Evolutionary conservation across 495 filamentous ascomycete genomes (phyloP), one percentile per base, ranked within the genome.

Genomic region (Clohesyomyces aquaticus): DNA sequence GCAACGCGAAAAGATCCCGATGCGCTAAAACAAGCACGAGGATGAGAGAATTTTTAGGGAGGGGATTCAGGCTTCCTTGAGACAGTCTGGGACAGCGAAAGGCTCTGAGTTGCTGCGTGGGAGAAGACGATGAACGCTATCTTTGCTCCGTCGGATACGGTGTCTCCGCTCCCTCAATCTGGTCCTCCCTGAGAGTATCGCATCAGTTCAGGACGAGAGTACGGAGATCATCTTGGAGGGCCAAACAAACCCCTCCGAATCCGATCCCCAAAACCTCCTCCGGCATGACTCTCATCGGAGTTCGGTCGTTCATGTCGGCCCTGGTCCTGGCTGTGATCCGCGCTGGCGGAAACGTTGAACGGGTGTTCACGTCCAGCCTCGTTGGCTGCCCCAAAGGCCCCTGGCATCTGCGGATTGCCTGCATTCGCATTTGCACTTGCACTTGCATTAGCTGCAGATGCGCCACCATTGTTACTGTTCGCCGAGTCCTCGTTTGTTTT

Each of bases 231-330:
- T 29, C 55, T 25, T 21, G 59, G 66, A 52, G 55, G 49, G 23
- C 61, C 66, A 55, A 64, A 69, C 61, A 59, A 43, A 65, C 66
- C 61, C 61, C 66, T 53, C 22, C 66, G 66, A 26, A 69, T 26
- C 22, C 66, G 54, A 1, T 61, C 66, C 16, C 60, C 49, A 12
- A 69, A 12, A 2, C 66, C 61, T 9, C 58, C 64, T 4, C 60
- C 22, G 14, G 21, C 27, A 23, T 35, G 25, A 22, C 32, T 18
- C 22, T 56, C 38, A 10, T 58, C 29, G 26, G n/a, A n/a, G n/a
- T n/a, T n/a, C n/a, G n/a, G n/a, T n/a, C n/a, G n/a, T n/a, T n/a
- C n/a, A n/a, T n/a, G n/a, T n/a, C n/a, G n/a, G n/a, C n/a, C 28
- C 26, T 41, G 18, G 35, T 28, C 27, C 45, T 29, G 25, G 9